A percentile compares a stretch with the other conserved stretches of the same genome.
phyloP scores from a whole-genome alignment of 257 asterid genomes.

The Craterostigma plantagineum region DNA sequence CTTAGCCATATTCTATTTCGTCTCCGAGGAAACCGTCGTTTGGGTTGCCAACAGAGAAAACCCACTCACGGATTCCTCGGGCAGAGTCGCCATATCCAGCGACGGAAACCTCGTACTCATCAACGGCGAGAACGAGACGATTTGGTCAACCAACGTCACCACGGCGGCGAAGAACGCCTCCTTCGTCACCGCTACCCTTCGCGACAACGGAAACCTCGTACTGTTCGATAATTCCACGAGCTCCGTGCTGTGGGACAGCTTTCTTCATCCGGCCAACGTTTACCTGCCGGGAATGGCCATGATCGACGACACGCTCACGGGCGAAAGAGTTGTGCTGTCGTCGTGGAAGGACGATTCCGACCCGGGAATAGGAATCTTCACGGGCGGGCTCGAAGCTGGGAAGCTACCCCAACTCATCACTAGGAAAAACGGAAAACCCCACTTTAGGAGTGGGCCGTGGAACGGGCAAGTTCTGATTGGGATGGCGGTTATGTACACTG shows the following conservation, averaged over 20 bases:
- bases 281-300: constrained; percentile 24
- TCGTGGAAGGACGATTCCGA: constrained; percentile 28
- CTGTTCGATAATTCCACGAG: constrained; percentile 13
- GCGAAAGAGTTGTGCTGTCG: constrained; percentile 8
- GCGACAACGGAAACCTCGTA: constrained; percentile 26
- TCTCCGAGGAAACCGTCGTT: constrained; percentile 11
- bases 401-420: constrained; percentile 16
- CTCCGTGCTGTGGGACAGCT: constrained; percentile 29
- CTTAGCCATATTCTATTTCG: neutral
- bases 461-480: constrained; percentile 18
- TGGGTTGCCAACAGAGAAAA: constrained; percentile 47
- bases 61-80: constrained; percentile 18
- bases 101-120: constrained; percentile 26
- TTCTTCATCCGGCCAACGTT: constrained; percentile 18
- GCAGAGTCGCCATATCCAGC: constrained; percentile 8
- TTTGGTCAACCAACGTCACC: constrained; percentile 23
- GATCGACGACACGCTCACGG: constrained; percentile 12
- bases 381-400: constrained; percentile 7
- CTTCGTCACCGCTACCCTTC: constrained; percentile 16
- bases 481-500: constrained; percentile 11
- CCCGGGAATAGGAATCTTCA: constrained; percentile 31
- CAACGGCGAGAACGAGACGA: constrained; percentile 14
- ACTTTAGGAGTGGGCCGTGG: constrained; percentile 40
- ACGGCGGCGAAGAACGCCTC: constrained; percentile 5
- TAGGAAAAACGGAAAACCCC: constrained; percentile 14